These are phyloP conservation scores for Trypanosoma cruzi DNA, from an alignment of 208 protist genomes.

Conservation along the genomic window DNA sequence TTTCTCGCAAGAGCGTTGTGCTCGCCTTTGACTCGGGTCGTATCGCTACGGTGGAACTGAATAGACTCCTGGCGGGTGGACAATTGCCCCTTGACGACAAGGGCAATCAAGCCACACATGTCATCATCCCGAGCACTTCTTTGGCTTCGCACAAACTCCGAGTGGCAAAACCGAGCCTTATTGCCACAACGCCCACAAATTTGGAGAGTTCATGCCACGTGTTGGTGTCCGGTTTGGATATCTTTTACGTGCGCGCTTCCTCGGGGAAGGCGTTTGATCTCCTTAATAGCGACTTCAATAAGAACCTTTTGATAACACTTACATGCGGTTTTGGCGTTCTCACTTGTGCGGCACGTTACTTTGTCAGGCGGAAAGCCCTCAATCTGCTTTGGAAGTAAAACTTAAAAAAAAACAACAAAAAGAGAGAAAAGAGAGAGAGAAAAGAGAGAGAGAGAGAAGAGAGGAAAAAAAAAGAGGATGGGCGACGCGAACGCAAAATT, in stretches of 20 bases:
- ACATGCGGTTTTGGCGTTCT: conserved; percentile 58
- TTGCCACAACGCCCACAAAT: conserved; percentile 72
- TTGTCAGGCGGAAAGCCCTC: conserved; percentile 73
- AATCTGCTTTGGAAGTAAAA: conserved; percentile 71
- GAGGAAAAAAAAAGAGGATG: conserved; percentile 20
- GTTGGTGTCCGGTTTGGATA: conserved; percentile 78
- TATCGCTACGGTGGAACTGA: conserved; percentile 72
- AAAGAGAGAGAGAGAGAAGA: conserved; percentile 12
- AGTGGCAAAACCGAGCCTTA: conserved; percentile 47
- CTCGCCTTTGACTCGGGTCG: conserved; percentile 79
- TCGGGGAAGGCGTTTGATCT: conserved; percentile 92
- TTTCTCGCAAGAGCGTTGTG: conserved; percentile 83
- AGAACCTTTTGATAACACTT: conserved; percentile 76
- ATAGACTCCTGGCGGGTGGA: conserved; percentile 61
- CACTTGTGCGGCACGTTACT: conserved; percentile 64
- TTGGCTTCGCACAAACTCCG: conserved; percentile 74
- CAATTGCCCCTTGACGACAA: conserved; percentile 56
- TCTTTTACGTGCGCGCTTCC: conserved; percentile 89
- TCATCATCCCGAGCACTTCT: conserved; percentile 60
- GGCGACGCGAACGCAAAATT: not conserved
- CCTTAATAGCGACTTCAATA: conserved; percentile 93
- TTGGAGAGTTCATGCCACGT: conserved; percentile 91
- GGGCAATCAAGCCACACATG: conserved; percentile 57
- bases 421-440: conserved; percentile 4
- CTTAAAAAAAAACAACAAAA: not conserved